phyloP scores from a whole-genome alignment of 148 eudicot species.

The Simmondsia chinensis region DNA sequence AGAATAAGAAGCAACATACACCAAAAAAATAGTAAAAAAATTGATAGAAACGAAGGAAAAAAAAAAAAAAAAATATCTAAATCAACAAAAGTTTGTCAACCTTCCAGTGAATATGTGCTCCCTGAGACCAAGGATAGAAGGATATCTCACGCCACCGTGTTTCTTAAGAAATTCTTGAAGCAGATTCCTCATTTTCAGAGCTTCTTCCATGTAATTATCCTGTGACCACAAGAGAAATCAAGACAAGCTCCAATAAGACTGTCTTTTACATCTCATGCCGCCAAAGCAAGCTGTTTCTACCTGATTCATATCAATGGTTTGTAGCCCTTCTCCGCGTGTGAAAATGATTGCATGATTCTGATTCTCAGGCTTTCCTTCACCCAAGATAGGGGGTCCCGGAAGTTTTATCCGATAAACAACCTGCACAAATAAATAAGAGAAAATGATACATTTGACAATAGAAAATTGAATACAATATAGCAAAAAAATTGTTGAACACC shows the following conservation, averaged over 20 bases:
- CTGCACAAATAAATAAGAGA: slow-evolving; percentile 25
- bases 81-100: slow-evolving; percentile 17
- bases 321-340: slow-evolving; percentile 95
- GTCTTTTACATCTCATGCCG: neutral
- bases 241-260: too few species aligned
- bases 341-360: slow-evolving; percentile 96
- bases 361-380: slow-evolving; percentile 97
- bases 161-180: slow-evolving; percentile 89
- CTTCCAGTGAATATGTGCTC: slow-evolving; percentile 99
- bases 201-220: slow-evolving; percentile 99
- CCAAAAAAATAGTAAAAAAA: neutral
- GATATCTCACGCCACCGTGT: slow-evolving; percentile 84
- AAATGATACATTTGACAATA: neutral
- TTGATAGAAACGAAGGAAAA: neutral
- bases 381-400: slow-evolving; percentile 87
- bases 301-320: slow-evolving; percentile 98
- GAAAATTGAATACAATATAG: too few species aligned
- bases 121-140: slow-evolving; percentile 91
- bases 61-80: neutral
- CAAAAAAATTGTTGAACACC: too few species aligned
- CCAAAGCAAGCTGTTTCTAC: slow-evolving; percentile 12
- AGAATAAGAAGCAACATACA: slow-evolving; percentile 8
- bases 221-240: too few species aligned
- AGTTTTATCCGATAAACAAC: slow-evolving; percentile 73
- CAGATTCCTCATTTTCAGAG: slow-evolving; percentile 95